Base-by-base conservation (phyloP, 768 basidiomycete species). In the Boletus vermiculosoides region DNA sequence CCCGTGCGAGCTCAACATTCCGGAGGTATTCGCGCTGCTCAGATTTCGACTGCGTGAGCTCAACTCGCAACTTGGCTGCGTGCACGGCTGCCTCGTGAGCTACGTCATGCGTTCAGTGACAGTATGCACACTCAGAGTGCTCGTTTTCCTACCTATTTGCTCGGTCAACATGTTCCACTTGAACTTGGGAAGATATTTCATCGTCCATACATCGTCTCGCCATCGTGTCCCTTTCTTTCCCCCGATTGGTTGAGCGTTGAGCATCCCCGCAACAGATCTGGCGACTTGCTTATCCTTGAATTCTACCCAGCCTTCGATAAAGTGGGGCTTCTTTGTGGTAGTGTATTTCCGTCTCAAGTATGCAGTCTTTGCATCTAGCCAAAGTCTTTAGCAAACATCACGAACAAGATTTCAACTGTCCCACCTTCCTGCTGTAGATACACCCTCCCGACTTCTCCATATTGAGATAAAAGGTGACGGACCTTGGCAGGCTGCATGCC, bases 101-200 rank as follows among this genome's bases (percentile, higher is more conserved):
- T 98, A 61, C 36, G 18, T 55, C 50, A 39, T 51, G 22, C 22
- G 15, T 52, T 63, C 18, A 68, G 63, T 44, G 28, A 63, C 7
- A 16, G 39, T 12, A 40, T 20, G 15, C 34, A 51, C 53, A 23
- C 44, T 30, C 12, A 54, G 40, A 45, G 5, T 3, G 28, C n/a
- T 23, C 18, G 15, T n/a, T 46, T 18, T 81, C 94, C 71, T 69
- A 96, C 96, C 94, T 64, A 99, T 88, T 81, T 98, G 96, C 73
- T 98, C 97, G 7, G 93, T 95, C 56, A 99, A 78, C 96, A 97
- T 97, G 73, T 90, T 86, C 97, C 97, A 99, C 66, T 95, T 97
- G 80, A 98, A 99, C 66, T 86, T 90, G 10, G 95, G 95, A 56
- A 99, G 77, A 71, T 99, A 99, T 70, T 96, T 96, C 94, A 98